These are phyloP conservation scores for Pestalotiopsis fici DNA, from an alignment of 2,329 filamentous ascomycete species.

Conservation along the genomic window DNA sequence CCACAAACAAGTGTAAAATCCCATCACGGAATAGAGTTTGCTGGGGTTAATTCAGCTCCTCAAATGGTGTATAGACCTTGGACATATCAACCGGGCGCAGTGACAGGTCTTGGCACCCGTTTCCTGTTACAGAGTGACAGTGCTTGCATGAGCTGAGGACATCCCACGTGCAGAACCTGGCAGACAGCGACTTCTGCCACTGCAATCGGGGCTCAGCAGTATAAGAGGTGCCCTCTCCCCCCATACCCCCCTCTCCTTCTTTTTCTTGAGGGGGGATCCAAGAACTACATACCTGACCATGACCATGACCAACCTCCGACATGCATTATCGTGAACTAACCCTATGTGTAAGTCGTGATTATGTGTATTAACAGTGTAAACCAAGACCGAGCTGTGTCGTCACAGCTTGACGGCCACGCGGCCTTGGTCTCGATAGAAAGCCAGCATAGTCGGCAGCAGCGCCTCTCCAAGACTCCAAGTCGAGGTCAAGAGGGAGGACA, in stretches of 20 bases:
- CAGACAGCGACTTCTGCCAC: background rate
- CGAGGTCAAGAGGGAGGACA: background rate
- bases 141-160: conserved; percentile 1
- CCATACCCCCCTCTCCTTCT: conserved; percentile 3
- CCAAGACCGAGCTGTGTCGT: background rate
- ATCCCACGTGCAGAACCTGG: background rate
- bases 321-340: background rate
- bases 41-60: background rate
- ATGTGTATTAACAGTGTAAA: background rate
- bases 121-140: background rate
- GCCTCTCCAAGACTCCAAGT: background rate
- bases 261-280: background rate
- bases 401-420: background rate
- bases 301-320: background rate
- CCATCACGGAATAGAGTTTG: background rate
- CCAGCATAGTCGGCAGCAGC: background rate
- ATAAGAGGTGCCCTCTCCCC: conserved; percentile 4
- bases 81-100: background rate
- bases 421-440: background rate
- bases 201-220: background rate
- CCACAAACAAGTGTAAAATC: background rate
- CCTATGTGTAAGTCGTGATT: background rate
- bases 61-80: background rate
- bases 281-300: background rate
- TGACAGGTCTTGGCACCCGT: background rate